These are phyloP conservation scores for Epichloe gansuensis DNA, from an alignment of 2,329 filamentous ascomycete species.

Conservation along the genomic window DNA sequence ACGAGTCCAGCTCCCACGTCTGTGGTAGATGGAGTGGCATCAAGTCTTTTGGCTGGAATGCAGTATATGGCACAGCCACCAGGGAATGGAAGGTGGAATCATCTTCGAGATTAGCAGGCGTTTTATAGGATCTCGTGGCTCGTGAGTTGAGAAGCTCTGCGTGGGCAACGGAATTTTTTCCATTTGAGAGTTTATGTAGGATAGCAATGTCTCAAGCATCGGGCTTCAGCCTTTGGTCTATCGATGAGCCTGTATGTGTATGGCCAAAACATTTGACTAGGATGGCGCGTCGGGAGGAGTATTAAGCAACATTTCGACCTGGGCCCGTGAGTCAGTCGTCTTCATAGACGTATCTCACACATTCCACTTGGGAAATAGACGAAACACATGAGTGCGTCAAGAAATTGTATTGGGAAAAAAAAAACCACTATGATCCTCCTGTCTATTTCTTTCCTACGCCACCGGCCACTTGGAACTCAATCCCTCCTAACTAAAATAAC, in stretches of 20 bases:
- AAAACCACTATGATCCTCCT: background rate
- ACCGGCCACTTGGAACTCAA: slow-evolving; percentile 14
- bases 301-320: no score
- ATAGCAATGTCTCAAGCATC: background rate
- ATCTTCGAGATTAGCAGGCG: slow-evolving; percentile 26
- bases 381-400: no score
- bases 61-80: slow-evolving; percentile 26
- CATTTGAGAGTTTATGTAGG: background rate
- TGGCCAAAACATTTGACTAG: no score
- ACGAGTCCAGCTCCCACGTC: slow-evolving; percentile 33
- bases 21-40: slow-evolving; percentile 16
- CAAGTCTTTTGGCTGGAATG: slow-evolving; percentile 19
- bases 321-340: no score
- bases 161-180: background rate
- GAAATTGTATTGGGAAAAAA: no score
- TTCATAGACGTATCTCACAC: no score
- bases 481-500: slow-evolving; percentile 18
- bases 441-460: slow-evolving; percentile 5
- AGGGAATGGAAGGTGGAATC: slow-evolving; percentile 29
- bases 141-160: no score
- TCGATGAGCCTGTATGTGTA: no score
- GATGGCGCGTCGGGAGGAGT: no score
- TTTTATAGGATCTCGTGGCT: background rate
- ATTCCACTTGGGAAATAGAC: no score
- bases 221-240: no score